These are phyloP conservation scores for Daucus carota DNA, from an alignment of 129 eudicot genomes.

Conservation along the genomic window DH1_v3.0 NC_030381.2:21365001-21365500, in stretches of 20 bases:
- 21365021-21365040: conserved; percentile 7
- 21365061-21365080: conserved; percentile 54
- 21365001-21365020: conserved; percentile 27
- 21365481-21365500: conserved; percentile 33
- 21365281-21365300: conserved; percentile 35
- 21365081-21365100: conserved; percentile 53
- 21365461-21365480: conserved; percentile 71
- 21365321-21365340: conserved; percentile 52
- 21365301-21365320: conserved; percentile 48
- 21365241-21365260: conserved; percentile 38
- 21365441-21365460: conserved; percentile 95
- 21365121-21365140: conserved; percentile 64
- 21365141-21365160: conserved; percentile 82
- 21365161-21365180: conserved; percentile 88
- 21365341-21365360: conserved; percentile 44
- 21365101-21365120: conserved; percentile 58
- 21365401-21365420: conserved; percentile 72
- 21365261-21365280: conserved; percentile 29
- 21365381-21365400: conserved; percentile 27
- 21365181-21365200: conserved; percentile 39
- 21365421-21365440: conserved; percentile 87
- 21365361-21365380: conserved; percentile 32
- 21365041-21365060: conserved; percentile 28
- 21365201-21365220: conserved; percentile 17
- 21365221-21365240: conserved; percentile 30